Base-by-base conservation (phyloP, 2,329 filamentous ascomycete species). In the Bipolaris gigantea region DNA sequence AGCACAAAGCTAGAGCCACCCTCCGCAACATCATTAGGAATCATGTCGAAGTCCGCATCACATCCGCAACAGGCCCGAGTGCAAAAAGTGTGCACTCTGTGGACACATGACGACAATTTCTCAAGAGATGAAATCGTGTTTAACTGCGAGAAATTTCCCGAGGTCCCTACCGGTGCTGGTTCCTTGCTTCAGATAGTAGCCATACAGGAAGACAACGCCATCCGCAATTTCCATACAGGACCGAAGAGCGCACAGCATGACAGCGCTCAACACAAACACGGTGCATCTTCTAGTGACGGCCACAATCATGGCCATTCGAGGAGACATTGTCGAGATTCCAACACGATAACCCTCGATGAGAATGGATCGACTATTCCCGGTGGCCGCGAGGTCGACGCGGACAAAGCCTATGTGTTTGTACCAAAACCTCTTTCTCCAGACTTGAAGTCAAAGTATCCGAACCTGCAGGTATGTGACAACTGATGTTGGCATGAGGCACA, bases 91-190 rank as follows among this genome's bases (percentile, higher is more conserved):
- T 83, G 80, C 63, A 78, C 77, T 2, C 71, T 84, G 13, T 83
- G 81, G 80, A 80, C 82, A 7, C 82, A 85, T 62, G 89, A 92
- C 71, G 90, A 95, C 61, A 85, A 83, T 38, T 88, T 92, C 65
- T 86, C 88, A 8, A 83, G 83, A 53, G 89, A 95, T 65, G 90
- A 93, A 64, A 86, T 94, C 40, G 80, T 94, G 19, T 81, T 95
- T 66, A 94, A 93, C 70, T 80, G 88, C 53, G 86, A 89, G 51
- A 81, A 87, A 15, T 84, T 93, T 55, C 83, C 85, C 48, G 81
- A 83, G 60, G 79, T 81, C 40, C 81, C 83, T 41, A 80, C 90
- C 58, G 82, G 82, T 52, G 79, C 85, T 0, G 89, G 89, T 23
- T 83, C 84, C 57, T 77, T 95, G 50, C 85, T 94, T 75, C 88